Base-by-base conservation (phyloP, 2,329 filamentous ascomycete species). In the Neurospora sp. region DNA sequence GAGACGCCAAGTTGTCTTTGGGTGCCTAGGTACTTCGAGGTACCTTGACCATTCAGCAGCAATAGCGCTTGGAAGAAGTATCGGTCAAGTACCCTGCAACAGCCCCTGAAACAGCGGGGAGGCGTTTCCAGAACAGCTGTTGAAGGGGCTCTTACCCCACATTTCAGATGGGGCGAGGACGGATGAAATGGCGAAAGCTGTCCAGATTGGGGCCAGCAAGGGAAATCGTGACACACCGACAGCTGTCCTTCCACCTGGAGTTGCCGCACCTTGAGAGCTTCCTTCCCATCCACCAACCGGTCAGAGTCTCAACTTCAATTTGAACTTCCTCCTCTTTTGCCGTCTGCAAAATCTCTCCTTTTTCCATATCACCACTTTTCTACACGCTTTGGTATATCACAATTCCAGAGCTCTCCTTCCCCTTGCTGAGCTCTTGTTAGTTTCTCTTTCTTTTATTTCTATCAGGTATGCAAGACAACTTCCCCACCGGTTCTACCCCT, bases 141-240 rank as follows among this genome's bases (percentile, higher is more conserved):
- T n/a, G 52, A 62, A 62, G 52, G 52, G 52, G 52, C 28, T 62
- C 43, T 62, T 62, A 62, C 74, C 72, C 74, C 74, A 76, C 74
- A 75, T 69, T 71, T 67, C 23, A 46, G 33, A 43, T 66, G 33
- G 66, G 41, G 52, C 67, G 66, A 73, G 71, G 72, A 69, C 67
- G 72, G 73, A 73, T 73, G 71, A 62, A 68, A 68, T 69, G 67
- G 43, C 68, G 72, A 73, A 74, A 76, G 74, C 74, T 76, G 74
- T 75, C 74, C 73, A 75, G 74, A 75, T 62, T 62, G 52, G 52
- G 52, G 23, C 52, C 52, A 62, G 52, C 52, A 62, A 62, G 52
- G 52, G 52, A 62, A 62, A 17, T 15, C 28, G 52, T 62, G 52
- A 62, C 52, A 62, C 52, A 62, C 52, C 28, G 52, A 62, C 52